Evolutionary conservation across 768 basidiomycete species (phyloP).

Genomic region (Trametes cinnabarina): DNA sequence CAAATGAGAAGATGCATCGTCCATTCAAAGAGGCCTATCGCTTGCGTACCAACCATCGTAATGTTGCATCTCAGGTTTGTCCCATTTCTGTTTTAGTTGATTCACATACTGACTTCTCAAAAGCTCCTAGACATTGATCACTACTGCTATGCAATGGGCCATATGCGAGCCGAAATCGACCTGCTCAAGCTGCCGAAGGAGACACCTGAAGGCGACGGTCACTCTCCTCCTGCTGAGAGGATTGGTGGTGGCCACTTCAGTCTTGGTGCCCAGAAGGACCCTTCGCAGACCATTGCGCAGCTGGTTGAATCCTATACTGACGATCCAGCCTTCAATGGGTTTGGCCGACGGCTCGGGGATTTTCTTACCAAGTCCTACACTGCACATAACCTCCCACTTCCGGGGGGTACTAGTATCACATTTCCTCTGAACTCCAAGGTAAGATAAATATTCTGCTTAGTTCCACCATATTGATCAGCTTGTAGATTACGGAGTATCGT

Average conservation of each 20-base stretch:
- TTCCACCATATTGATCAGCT: not conserved
- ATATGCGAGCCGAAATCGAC: not conserved
- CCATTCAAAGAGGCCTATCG: slow-evolving; percentile 6
- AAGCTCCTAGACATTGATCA: not conserved
- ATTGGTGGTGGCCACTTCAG: not conserved
- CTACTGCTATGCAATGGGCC: not conserved
- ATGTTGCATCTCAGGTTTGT: not conserved
- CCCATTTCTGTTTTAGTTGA: not conserved
- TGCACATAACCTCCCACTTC: not conserved
- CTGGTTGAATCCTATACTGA: not conserved
- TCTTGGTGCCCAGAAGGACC: not conserved
- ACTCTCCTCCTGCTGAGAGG: not conserved
- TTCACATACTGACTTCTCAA: not conserved
- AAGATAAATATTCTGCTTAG: not conserved
- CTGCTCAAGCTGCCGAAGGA: not conserved
- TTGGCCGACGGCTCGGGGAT: not conserved
- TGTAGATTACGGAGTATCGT: not conserved
- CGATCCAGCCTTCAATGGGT: not conserved
- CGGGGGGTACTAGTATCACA: not conserved
- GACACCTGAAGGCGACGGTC: not conserved
- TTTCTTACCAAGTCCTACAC: not conserved
- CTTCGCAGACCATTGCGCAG: not conserved
- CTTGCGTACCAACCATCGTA: not conserved
- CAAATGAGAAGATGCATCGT: slow-evolving; percentile 13
- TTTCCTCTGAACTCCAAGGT: no score